Percentiles rank a stretch among this genome's conserved stretches.
Conservation (phyloP, 73 alveolate species). For the Tetrahymena elliotti region DNA sequence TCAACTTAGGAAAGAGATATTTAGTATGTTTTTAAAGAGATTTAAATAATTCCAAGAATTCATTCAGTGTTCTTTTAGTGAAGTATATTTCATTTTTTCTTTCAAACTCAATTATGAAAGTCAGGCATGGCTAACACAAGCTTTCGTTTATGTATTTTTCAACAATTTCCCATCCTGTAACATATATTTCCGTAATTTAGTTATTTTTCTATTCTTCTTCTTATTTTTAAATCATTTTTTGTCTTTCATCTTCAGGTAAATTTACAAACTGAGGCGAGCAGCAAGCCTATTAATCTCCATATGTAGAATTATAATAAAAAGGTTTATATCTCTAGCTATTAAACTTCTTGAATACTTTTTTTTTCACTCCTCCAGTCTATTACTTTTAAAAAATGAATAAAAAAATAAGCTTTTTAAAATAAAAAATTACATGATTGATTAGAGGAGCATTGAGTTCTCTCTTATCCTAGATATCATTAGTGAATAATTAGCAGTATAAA, state of each 20-base stretch:
- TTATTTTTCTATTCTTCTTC: background rate
- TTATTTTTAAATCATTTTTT: background rate
- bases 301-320: background rate
- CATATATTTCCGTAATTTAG: background rate
- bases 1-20: background rate
- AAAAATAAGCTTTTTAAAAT: background rate
- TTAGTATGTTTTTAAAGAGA: background rate
- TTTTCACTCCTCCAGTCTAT: background rate
- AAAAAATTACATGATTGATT: background rate
- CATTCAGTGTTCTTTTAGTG: background rate
- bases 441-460: background rate
- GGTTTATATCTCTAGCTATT: background rate
- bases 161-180: background rate
- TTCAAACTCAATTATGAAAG: background rate
- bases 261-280: background rate
- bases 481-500: background rate
- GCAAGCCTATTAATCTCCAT: background rate
- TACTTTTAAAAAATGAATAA: background rate
- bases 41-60: background rate
- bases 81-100: background rate
- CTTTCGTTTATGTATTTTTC: background rate
- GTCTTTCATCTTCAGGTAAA: background rate
- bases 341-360: background rate
- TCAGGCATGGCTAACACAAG: background rate
- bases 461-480: background rate